Percentiles rank a stretch among this genome's conserved stretches.
These are phyloP conservation scores for Capillidium heterosporum DNA, from an alignment of 371 early-diverging fungal genomes.

Conservation along the genomic window DNA sequence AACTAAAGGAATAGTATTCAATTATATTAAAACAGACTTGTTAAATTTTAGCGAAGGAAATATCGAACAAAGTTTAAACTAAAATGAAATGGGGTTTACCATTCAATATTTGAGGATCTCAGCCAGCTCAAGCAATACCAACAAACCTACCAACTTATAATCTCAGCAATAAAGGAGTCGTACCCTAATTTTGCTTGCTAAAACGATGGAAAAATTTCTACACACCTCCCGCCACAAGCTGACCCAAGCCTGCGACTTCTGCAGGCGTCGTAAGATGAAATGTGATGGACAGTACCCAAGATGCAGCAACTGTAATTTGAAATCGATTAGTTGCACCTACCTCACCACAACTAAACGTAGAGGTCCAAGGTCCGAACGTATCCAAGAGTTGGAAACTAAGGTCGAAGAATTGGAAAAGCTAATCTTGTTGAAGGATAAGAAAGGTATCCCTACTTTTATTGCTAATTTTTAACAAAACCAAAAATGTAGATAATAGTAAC, in stretches of 20 bases:
- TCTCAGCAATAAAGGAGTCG: too few relatives aligned
- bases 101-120: too few relatives aligned
- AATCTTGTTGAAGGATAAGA: not conserved
- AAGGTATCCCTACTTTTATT: not conserved
- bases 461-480: not conserved
- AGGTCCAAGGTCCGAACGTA: not conserved
- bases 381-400: not conserved
- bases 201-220: too few relatives aligned
- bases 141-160: too few relatives aligned
- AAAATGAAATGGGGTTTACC: too few relatives aligned
- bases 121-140: too few relatives aligned
- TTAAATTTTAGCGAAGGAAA: too few relatives aligned
- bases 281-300: slow-evolving; percentile 31
- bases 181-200: too few relatives aligned
- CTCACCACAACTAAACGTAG: not conserved
- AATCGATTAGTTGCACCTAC: not conserved
- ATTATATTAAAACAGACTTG: too few relatives aligned
- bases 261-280: slow-evolving; percentile 48
- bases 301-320: not conserved
- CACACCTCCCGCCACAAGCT: not conserved
- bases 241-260: slow-evolving; percentile 60
- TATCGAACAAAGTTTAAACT: too few relatives aligned
- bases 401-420: not conserved
- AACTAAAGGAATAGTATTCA: too few relatives aligned
- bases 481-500: not conserved